phyloP scores from a whole-genome alignment of 805 yeast genomes.

The Saturnispora serradocipensis region DNA sequence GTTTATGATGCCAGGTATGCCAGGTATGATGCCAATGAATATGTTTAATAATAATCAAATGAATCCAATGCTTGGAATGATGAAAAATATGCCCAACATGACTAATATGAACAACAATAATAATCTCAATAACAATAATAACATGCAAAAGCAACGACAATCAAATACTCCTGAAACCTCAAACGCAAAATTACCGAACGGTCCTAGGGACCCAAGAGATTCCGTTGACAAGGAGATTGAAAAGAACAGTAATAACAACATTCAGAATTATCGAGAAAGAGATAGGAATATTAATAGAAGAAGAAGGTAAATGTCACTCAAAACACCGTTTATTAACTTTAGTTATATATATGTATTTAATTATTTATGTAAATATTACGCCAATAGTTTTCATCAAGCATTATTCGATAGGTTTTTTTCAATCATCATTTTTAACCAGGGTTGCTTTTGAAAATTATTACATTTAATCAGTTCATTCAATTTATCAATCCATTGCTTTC shows the following conservation, averaged over 20 bases:
- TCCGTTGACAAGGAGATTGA: conserved; percentile 15
- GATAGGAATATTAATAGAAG: conserved; percentile 11
- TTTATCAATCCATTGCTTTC: conserved; percentile 53
- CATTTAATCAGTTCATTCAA: conserved; percentile 46
- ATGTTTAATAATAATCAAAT: conserved; percentile 26
- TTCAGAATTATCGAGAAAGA: conserved; percentile 12
- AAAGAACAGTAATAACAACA: conserved; percentile 4
- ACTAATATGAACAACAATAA: conserved; percentile 17
- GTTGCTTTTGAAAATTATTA: conserved; percentile 26
- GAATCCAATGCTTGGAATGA: conserved; percentile 10
- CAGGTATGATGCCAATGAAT: conserved; percentile 23
- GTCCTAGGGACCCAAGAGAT: conserved; percentile 20
- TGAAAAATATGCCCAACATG: conserved; percentile 10
- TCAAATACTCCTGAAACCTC: conserved; percentile 18
- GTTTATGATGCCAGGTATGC: conserved; percentile 23
- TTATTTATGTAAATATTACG: neutral
- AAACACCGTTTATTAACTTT: neutral
- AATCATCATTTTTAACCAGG: conserved; percentile 29
- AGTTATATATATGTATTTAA: too few relatives aligned
- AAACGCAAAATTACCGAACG: conserved; percentile 12
- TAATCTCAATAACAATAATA: neutral
- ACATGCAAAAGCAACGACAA: conserved; percentile 9
- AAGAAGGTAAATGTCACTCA: conserved; percentile 3
- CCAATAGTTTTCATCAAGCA: neutral
- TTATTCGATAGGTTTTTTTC: neutral